Evolutionary conservation across 495 filamentous ascomycete species (phyloP), one percentile per base, ranked within the genome.

Genomic region (Neurospora sublineolata): DNA sequence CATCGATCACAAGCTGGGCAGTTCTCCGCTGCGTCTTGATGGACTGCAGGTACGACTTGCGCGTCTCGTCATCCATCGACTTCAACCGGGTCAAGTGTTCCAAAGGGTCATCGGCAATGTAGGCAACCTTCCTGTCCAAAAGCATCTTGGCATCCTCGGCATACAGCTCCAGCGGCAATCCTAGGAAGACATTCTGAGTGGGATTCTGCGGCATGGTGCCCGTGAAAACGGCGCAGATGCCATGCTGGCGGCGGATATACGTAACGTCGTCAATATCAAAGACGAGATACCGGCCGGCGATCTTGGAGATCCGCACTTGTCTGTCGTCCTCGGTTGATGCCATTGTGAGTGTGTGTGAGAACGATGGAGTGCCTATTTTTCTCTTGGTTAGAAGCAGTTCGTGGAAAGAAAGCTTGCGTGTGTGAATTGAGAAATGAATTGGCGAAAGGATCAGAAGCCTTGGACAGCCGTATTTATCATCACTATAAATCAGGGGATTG

Each of bases 131-230:
- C 75, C 89, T 91, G 75, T 97, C 92, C 72, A 97, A 89, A 39
- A 99, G 86, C 70, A 97, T 78, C 70, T 88, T 86, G 3, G 90
- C 94, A 82, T 99, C 95, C 79, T 98, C 95, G 1, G 92, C 89
- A 86, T 94, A 93, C 46, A 99, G 83, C 82, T 97, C 90, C 42
- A 97, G 76, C 2, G 95, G 95, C 41, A 98, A 80, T 23, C 95
- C 93, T 71, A 94, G 86, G 79, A 98, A 97, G 68, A 97, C 86
- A 84, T 97, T 99, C 80, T 99, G 95, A 75, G 94, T 93, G 7
- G 94, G 93, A 52, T 91, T 88, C 81, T 97, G 95, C 3, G 96
- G 93, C 46, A 97, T 88, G 3, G 91, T 92, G 52, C 95, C 95
- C 67, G 91, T 90, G 67, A 97, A 83, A 30, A 95, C 92, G 68